A percentile compares a stretch with the other conserved stretches of the same genome.
These are phyloP conservation scores for Pseudonitzschia multiseries DNA, from an alignment of 108 stramenopile species.

Conservation along the genomic window DNA sequence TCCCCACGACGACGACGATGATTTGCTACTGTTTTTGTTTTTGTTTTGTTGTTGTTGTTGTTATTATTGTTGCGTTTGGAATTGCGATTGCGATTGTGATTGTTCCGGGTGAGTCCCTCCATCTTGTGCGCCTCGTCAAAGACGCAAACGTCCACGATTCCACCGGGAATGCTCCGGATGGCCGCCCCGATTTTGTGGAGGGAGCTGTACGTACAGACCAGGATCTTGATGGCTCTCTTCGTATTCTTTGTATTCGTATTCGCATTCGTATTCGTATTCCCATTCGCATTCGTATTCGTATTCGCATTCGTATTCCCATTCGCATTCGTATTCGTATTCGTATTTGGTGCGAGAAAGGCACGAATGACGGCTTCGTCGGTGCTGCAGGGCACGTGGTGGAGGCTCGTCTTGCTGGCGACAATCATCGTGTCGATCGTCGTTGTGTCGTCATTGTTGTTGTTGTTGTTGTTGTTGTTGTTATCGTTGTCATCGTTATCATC, in stretches of 20 bases:
- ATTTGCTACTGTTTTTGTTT: too few relatives aligned
- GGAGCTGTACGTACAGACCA: not conserved
- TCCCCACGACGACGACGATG: too few relatives aligned
- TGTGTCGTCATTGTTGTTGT: not conserved
- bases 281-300: not conserved
- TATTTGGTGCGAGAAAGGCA: not conserved
- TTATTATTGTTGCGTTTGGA: too few relatives aligned
- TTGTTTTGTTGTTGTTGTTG: too few relatives aligned
- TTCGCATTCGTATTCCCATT: not conserved
- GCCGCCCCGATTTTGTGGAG: not conserved
- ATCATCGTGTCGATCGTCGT: not conserved
- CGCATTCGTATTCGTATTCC: too few relatives aligned
- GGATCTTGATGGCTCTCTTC: not conserved
- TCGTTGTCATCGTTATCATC: too few relatives aligned
- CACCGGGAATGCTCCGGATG: not conserved
- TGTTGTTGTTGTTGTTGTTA: not conserved
- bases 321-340: not conserved
- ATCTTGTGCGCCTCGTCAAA: slow-evolving; percentile 4
- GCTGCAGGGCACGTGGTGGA: not conserved
- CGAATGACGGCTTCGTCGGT: not conserved
- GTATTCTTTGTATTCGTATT: not conserved
- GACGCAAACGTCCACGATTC: not conserved
- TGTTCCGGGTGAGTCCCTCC: not conserved
- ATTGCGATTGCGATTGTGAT: too few relatives aligned
- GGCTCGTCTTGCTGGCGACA: slow-evolving; percentile 2